A percentile compares a stretch with the other conserved stretches of the same genome.
These are phyloP conservation scores for Sabuloglossum arenarium DNA, from an alignment of 495 filamentous ascomycete genomes.

Conservation along the genomic window DNA sequence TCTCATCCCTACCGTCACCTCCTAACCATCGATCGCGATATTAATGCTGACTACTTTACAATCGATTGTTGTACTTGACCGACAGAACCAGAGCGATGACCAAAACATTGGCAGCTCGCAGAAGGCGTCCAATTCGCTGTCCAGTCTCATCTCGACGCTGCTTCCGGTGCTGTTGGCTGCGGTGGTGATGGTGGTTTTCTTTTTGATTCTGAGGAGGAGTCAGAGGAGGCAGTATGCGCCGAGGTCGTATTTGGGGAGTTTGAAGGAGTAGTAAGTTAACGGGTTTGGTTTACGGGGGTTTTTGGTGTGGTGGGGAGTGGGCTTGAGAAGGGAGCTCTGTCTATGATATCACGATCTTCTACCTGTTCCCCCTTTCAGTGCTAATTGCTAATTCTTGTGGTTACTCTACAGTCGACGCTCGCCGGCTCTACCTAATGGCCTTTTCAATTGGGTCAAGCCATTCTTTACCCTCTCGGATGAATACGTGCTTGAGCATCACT, in stretches of 20 bases:
- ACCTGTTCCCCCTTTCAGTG: slow-evolving; percentile 3
- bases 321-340: no score
- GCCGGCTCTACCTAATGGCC: slow-evolving; percentile 42
- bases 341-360: not conserved
- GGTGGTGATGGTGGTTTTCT: slow-evolving; percentile 40
- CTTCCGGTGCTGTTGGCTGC: slow-evolving; percentile 47
- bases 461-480: slow-evolving; percentile 68
- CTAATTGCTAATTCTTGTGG: not conserved
- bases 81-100: not conserved
- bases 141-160: slow-evolving; percentile 47
- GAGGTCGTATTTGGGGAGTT: slow-evolving; percentile 61
- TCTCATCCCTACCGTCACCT: no score
- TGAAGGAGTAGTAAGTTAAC: slow-evolving; percentile 41
- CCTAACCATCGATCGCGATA: no score
- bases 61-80: not conserved
- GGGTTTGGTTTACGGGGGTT: no score
- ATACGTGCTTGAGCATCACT: slow-evolving; percentile 73
- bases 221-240: slow-evolving; percentile 69
- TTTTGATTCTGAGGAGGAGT: slow-evolving; percentile 54
- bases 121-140: slow-evolving; percentile 24
- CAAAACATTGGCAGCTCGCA: not conserved
- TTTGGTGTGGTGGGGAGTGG: no score
- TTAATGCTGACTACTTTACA: no score
- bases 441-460: slow-evolving; percentile 51
- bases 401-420: slow-evolving; percentile 35